Base-by-base conservation (phyloP, 371 early-diverging fungal species). In the Batkoa obscura region DNA sequence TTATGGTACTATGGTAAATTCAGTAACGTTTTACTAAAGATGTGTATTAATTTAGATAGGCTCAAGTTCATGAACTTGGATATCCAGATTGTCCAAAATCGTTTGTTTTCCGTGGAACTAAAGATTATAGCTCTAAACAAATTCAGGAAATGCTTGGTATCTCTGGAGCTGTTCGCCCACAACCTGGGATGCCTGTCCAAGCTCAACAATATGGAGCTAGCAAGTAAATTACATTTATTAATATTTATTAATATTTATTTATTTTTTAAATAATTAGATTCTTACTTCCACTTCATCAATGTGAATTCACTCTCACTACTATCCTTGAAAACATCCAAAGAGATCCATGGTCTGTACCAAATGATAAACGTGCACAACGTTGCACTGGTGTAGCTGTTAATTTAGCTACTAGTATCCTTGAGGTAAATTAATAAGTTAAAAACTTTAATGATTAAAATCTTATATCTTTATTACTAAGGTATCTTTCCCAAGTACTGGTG, bases 281-380 rank as follows among this genome's bases (percentile, higher is more conserved):
- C 68, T 70, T 97, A 59, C 75, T 86, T 61, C 92, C 90, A 38
- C 83, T 89, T 38, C 79, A 86, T 57, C 88, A 94, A 66, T 94
- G 95, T 71, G 91, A 90, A 65, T 92, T 94, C 66, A 87, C 90
- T 15, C 66, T 99, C 58, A 89, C 91, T 0, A 80, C 88, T 35
- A 86, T 94, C 58, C 67, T 99, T 51, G 96, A 98, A 69, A 87
- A 91, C 63, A 76, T 99, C 50, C 90, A 92, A 71, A 80, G 80
- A 49, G 99, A 99, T 67, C 97, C 99, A n/a, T 99, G 99, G 94
- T 94, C 98, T 2, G 95, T 96, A 3, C 82, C 84, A 30, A 75
- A 78, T 57, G 98, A 91, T 58, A 86, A 86, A 65, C 90, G 99
- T 57, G 86, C 94, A 37, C 78, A 90, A 59, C 77, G 99, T 53